These are phyloP conservation scores for Ceratocystis cacaofunesta DNA, from an alignment of 2,329 filamentous ascomycete genomes.

Conservation along the genomic window DNA sequence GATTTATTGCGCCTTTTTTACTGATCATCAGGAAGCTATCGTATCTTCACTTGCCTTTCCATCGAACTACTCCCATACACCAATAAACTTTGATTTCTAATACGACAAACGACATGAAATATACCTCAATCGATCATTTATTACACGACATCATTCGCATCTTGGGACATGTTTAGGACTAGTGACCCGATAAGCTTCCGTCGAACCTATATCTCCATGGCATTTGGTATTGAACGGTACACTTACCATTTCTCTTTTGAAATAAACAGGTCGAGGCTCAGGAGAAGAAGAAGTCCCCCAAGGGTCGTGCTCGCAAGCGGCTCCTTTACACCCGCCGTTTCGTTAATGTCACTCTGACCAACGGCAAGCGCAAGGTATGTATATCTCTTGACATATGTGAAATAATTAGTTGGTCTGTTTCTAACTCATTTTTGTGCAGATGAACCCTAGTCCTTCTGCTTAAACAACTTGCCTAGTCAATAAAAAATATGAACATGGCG, in stretches of 20 bases:
- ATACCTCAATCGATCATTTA: not conserved
- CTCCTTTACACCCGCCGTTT: conserved; percentile 93
- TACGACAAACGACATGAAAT: not conserved
- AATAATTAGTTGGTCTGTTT: not conserved
- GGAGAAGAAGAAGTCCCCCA: conserved; percentile 94
- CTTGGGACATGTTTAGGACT: not conserved
- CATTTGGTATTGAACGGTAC: not conserved
- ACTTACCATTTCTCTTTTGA: not conserved
- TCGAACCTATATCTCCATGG: not conserved
- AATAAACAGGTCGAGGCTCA: conserved; percentile 57
- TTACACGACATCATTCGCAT: not conserved
- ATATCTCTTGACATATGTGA: not conserved
- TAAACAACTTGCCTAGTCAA: conserved; percentile 21
- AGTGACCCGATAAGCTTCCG: not conserved
- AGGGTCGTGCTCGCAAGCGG: conserved; percentile 96
- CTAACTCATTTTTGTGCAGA: conserved; percentile 20
- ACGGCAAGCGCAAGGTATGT: conserved; percentile 89
- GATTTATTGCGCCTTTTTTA: conserved; percentile 19
- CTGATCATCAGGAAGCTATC: not conserved
- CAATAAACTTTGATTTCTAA: not conserved
- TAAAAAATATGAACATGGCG: conserved; percentile 12
- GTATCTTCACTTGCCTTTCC: not conserved
- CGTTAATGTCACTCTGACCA: conserved; percentile 93
- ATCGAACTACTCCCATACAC: not conserved
- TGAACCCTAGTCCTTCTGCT: conserved; percentile 30